phyloP scores from a whole-genome alignment of 2,329 filamentous ascomycete species.

The Clathrospora elynae region DNA sequence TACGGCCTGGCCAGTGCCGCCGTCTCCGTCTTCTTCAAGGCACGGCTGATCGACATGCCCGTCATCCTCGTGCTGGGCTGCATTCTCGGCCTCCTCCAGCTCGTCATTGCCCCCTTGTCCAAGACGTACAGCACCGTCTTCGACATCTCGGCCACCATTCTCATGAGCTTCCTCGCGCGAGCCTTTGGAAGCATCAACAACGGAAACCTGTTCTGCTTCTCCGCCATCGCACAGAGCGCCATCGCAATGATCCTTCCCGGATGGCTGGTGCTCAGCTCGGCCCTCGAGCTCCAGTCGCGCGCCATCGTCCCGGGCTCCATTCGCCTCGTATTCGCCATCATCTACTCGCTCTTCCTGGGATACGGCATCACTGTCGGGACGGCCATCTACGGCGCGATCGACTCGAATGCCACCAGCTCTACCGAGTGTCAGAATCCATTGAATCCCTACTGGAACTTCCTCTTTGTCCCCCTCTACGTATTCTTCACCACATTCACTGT shows the following conservation, averaged over 20 bases:
- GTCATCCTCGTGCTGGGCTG: slow-evolving; percentile 76
- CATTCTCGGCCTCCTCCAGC: slow-evolving; percentile 74
- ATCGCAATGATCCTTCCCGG: slow-evolving; percentile 57
- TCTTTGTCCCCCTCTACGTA: slow-evolving; percentile 76
- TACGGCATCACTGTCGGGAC: slow-evolving; percentile 58
- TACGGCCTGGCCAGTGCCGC: slow-evolving; percentile 76
- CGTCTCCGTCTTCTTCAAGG: slow-evolving; percentile 79
- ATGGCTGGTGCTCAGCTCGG: slow-evolving; percentile 54
- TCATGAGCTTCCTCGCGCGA: slow-evolving; percentile 55
- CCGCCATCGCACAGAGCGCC: slow-evolving; percentile 55
- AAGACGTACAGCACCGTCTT: slow-evolving; percentile 66
- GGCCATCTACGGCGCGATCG: slow-evolving; percentile 54
- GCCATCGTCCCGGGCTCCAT: slow-evolving; percentile 56
- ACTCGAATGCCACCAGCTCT: slow-evolving; percentile 51
- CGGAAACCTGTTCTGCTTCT: slow-evolving; percentile 54
- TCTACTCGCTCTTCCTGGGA: slow-evolving; percentile 58
- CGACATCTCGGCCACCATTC: slow-evolving; percentile 53
- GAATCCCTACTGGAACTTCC: slow-evolving; percentile 62
- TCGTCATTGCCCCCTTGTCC: slow-evolving; percentile 73
- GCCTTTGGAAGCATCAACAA: slow-evolving; percentile 54
- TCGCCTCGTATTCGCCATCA: slow-evolving; percentile 57
- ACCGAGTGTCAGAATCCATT: slow-evolving; percentile 54
- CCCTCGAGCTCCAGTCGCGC: slow-evolving; percentile 54
- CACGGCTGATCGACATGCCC: slow-evolving; percentile 75
- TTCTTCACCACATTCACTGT: slow-evolving; percentile 74